phyloP scores from a whole-genome alignment of 1,284 basidiomycete species.

The Flammula alnicola region DNA sequence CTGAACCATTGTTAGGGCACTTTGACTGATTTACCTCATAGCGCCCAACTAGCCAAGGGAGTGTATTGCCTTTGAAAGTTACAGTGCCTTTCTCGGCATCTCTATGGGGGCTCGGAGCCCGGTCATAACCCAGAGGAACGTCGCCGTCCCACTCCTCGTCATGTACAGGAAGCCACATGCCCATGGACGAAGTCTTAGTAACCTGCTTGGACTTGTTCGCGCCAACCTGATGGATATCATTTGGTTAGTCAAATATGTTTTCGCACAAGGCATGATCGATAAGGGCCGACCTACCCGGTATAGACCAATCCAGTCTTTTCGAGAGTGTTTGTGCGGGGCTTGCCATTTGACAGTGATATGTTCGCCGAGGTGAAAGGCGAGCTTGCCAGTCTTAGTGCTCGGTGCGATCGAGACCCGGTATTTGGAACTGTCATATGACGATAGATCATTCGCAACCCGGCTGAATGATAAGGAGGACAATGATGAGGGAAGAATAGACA shows the following conservation, averaged over 20 bases:
- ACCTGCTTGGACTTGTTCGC: constrained; percentile 84
- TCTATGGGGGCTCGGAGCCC: constrained; percentile 38
- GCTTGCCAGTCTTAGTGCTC: constrained; percentile 49
- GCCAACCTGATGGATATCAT: constrained; percentile 62
- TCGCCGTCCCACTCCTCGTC: constrained; percentile 95
- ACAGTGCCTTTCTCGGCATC: constrained; percentile 69
- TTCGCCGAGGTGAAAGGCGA: constrained; percentile 88
- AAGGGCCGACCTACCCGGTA: constrained; percentile 62
- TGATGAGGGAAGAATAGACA: constrained; percentile 11
- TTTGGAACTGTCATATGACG: constrained; percentile 77
- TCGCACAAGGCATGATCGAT: not conserved
- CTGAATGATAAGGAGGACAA: constrained; percentile 42
- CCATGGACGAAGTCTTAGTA: constrained; percentile 86
- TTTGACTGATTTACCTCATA: constrained; percentile 75
- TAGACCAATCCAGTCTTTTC: constrained; percentile 97
- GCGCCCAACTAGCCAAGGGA: constrained; percentile 86
- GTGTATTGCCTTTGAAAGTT: constrained; percentile 74
- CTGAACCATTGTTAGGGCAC: not conserved
- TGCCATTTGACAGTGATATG: constrained; percentile 88
- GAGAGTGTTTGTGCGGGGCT: constrained; percentile 86
- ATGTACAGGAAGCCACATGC: constrained; percentile 93
- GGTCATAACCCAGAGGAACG: constrained; percentile 59
- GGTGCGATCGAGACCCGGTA: constrained; percentile 74
- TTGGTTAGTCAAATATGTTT: not conserved
- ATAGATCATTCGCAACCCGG: constrained; percentile 82